Percentiles rank a stretch among this genome's conserved stretches.
These are phyloP conservation scores for Cladosporium halotolerans DNA, from an alignment of 2,329 filamentous ascomycete species.

Conservation along the genomic window DNA sequence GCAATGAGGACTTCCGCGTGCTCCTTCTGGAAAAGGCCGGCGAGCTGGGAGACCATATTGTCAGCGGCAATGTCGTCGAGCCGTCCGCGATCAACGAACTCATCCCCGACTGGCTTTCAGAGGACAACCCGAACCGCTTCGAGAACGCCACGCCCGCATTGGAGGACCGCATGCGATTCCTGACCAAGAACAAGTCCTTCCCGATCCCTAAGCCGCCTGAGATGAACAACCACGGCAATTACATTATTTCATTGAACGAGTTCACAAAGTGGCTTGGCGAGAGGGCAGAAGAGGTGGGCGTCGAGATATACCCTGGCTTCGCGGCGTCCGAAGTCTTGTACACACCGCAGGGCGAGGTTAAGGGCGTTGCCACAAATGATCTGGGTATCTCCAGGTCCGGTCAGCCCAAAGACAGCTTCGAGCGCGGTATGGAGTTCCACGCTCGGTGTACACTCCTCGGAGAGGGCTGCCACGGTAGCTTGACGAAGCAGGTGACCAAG, in stretches of 20 bases:
- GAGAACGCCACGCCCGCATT: constrained; percentile 78
- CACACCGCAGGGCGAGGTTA: constrained; percentile 75
- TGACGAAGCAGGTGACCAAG: constrained; percentile 91
- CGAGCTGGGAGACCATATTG: constrained; percentile 88
- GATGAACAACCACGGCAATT: constrained; percentile 98
- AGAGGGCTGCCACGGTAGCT: constrained; percentile 90
- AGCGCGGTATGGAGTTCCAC: constrained; percentile 98
- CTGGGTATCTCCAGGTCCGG: constrained; percentile 76
- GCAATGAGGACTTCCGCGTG: constrained; percentile 93
- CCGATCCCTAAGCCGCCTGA: constrained; percentile 86
- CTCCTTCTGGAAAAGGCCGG: constrained; percentile 90
- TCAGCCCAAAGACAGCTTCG: constrained; percentile 81
- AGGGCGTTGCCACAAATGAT: constrained; percentile 93
- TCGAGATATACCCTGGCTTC: constrained; percentile 94
- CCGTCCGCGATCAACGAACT: constrained; percentile 83
- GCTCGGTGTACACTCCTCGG: constrained; percentile 84
- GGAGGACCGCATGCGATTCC: constrained; percentile 83
- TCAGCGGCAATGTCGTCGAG: constrained; percentile 93
- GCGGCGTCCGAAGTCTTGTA: constrained; percentile 91
- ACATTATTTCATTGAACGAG: constrained; percentile 92
- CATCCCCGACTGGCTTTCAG: constrained; percentile 85
- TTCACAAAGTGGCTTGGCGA: constrained; percentile 94
- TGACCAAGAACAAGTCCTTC: constrained; percentile 73
- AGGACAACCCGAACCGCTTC: constrained; percentile 83
- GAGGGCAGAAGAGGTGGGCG: constrained; percentile 89